A percentile compares a stretch with the other conserved stretches of the same genome.
These are phyloP conservation scores for Capronia coronata DNA, from an alignment of 2,329 filamentous ascomycete species.

Conservation along the genomic window DNA sequence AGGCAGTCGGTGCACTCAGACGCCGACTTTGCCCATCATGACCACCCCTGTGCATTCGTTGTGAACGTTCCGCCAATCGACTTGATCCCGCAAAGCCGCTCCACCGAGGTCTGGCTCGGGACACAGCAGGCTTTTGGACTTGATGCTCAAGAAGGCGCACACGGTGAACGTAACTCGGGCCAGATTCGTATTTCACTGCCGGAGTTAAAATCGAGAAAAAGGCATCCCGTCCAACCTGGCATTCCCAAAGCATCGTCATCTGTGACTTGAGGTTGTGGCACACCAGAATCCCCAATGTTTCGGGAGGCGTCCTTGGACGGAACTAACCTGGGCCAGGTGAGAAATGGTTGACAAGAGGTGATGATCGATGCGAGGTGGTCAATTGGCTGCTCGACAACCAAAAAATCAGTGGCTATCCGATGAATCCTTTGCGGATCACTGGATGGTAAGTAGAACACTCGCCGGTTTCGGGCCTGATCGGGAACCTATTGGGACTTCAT, in stretches of 20 bases:
- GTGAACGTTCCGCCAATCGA: constrained; percentile 50
- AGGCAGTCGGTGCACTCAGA: constrained; percentile 55
- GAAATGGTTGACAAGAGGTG: constrained; percentile 9
- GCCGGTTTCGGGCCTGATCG: no score
- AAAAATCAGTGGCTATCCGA: constrained; percentile 14
- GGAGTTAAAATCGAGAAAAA: constrained; percentile 30
- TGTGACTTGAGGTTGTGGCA: constrained; percentile 47
- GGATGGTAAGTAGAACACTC: no score
- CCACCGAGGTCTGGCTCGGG: constrained; percentile 55
- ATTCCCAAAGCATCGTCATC: constrained; percentile 43
- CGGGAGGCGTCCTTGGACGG: no score
- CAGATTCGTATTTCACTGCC: constrained; percentile 40
- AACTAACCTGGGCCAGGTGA: not conserved
- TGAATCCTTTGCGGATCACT: constrained; percentile 4
- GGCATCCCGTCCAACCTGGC: constrained; percentile 36
- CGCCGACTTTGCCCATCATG: constrained; percentile 52
- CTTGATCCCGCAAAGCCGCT: constrained; percentile 49
- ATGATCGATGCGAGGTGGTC: constrained; percentile 9
- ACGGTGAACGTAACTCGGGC: constrained; percentile 49
- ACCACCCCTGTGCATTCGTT: constrained; percentile 51
- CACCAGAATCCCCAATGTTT: constrained; percentile 45
- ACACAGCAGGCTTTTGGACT: constrained; percentile 41
- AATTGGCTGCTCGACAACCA: constrained; percentile 7
- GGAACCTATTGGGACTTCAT: no score
- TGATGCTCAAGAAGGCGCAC: constrained; percentile 43